Percentiles rank a stretch among this genome's conserved stretches.
These are phyloP conservation scores for Grammothele lineata DNA, from an alignment of 768 basidiomycete species.

Conservation along the genomic window DNA sequence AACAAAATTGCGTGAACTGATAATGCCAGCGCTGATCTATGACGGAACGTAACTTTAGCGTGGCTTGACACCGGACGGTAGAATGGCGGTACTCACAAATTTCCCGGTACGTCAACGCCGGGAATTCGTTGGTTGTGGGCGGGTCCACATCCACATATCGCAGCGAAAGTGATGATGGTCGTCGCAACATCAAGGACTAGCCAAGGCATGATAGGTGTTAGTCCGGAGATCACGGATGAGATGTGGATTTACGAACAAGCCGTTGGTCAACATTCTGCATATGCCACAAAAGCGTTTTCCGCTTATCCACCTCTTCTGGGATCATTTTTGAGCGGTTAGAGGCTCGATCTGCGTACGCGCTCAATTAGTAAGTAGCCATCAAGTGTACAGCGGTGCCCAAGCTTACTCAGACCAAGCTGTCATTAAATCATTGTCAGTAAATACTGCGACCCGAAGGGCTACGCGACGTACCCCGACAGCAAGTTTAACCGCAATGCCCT, in stretches of 20 bases:
- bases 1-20: constrained; percentile 56
- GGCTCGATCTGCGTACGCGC: constrained; percentile 57
- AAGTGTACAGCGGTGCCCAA: no score
- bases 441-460: not conserved
- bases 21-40: constrained; percentile 73
- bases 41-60: no score
- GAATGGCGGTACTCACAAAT: constrained; percentile 15
- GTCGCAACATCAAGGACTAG: constrained; percentile 66
- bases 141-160: constrained; percentile 60
- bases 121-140: constrained; percentile 25
- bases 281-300: constrained; percentile 71
- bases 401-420: constrained; percentile 63
- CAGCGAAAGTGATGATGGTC: constrained; percentile 64
- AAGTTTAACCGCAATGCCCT: constrained; percentile 62
- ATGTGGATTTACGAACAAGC: constrained; percentile 46
- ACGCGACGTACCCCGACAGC: constrained; percentile 44
- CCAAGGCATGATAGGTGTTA: constrained; percentile 13
- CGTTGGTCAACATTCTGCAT: constrained; percentile 64
- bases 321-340: constrained; percentile 58
- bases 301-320: constrained; percentile 69
- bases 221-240: not conserved
- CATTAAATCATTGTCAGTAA: constrained; percentile 18
- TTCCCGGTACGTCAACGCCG: constrained; percentile 26
- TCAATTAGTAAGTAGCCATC: no score
- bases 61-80: not conserved